Evolutionary conservation across 2,329 filamentous ascomycete species (phyloP).

Genomic region (Penicillium sp.): DNA sequence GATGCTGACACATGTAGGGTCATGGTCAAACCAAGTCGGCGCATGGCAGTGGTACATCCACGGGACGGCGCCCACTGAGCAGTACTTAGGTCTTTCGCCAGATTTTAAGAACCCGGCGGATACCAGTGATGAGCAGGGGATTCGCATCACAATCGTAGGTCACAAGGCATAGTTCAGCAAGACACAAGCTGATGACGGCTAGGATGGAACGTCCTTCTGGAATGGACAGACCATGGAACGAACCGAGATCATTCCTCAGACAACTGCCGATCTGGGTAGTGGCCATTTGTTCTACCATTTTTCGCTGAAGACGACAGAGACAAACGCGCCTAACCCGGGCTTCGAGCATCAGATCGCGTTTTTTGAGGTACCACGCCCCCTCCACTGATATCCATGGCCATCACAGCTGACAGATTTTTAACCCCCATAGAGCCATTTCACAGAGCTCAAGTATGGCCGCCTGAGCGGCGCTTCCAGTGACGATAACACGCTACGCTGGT

Average conservation of each 20-base stretch:
- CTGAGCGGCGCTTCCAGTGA: constrained; percentile 46
- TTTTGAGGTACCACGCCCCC: constrained; percentile 39
- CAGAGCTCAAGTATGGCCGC: constrained; percentile 68
- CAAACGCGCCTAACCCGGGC: constrained; percentile 60
- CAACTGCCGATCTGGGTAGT: constrained; percentile 61
- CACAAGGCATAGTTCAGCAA: constrained; percentile 37
- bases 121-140: constrained; percentile 60
- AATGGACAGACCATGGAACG: constrained; percentile 71
- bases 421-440: constrained; percentile 67
- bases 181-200: neutral
- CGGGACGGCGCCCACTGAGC: constrained; percentile 50
- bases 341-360: constrained; percentile 67
- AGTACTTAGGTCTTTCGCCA: constrained; percentile 63
- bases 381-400: too few relatives aligned
- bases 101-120: constrained; percentile 66
- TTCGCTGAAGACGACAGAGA: constrained; percentile 59
- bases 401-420: neutral
- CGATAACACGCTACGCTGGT: constrained; percentile 62
- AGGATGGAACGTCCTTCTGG: constrained; percentile 57
- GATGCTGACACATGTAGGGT: constrained; percentile 45
- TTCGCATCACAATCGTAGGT: constrained; percentile 62
- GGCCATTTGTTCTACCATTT: constrained; percentile 73
- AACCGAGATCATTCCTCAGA: constrained; percentile 72
- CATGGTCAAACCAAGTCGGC: constrained; percentile 66
- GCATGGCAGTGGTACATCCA: constrained; percentile 77